Conservation (phyloP, 768 basidiomycete species). For the Kwoniella sp. region DNA sequence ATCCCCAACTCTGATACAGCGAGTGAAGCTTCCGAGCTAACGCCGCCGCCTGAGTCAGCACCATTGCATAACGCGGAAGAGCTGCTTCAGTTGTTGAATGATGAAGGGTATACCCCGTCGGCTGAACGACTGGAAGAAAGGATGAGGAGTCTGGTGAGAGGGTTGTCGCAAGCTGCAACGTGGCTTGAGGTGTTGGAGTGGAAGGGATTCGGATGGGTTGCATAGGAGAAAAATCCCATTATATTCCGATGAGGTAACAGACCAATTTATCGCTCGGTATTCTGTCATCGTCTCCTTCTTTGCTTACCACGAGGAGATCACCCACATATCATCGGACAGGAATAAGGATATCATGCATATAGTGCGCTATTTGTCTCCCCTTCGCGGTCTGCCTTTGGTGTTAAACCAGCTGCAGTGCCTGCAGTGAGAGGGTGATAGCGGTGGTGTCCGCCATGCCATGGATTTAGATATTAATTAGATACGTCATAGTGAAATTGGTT, state of each 20-base stretch:
- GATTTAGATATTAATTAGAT: background rate
- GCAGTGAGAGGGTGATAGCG: too few relatives aligned
- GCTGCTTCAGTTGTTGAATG: slow-evolving; percentile 8
- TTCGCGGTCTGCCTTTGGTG: too few relatives aligned
- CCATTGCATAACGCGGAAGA: slow-evolving; percentile 6
- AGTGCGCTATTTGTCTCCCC: too few relatives aligned
- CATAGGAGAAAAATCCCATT: slow-evolving; percentile 8
- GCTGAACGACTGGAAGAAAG: slow-evolving; percentile 28
- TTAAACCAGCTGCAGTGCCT: too few relatives aligned
- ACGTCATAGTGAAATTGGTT: background rate
- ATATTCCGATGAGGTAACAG: too few relatives aligned
- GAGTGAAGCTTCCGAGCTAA: slow-evolving; percentile 10
- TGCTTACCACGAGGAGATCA: too few relatives aligned
- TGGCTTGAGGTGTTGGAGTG: slow-evolving; percentile 45
- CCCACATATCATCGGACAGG: too few relatives aligned
- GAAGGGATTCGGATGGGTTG: slow-evolving; percentile 33
- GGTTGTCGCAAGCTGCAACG: slow-evolving; percentile 24
- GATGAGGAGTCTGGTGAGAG: slow-evolving; percentile 18
- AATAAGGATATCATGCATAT: too few relatives aligned
- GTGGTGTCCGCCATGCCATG: too few relatives aligned
- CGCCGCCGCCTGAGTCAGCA: slow-evolving; percentile 13
- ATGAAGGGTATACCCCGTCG: slow-evolving; percentile 22
- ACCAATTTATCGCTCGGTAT: too few relatives aligned
- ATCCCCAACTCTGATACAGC: slow-evolving; percentile 1
- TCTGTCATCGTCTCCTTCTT: too few relatives aligned